Evolutionary conservation across 805 yeast species (phyloP), one percentile per base, ranked within the genome.

Genomic region (Candida yuanshanica): DNA sequence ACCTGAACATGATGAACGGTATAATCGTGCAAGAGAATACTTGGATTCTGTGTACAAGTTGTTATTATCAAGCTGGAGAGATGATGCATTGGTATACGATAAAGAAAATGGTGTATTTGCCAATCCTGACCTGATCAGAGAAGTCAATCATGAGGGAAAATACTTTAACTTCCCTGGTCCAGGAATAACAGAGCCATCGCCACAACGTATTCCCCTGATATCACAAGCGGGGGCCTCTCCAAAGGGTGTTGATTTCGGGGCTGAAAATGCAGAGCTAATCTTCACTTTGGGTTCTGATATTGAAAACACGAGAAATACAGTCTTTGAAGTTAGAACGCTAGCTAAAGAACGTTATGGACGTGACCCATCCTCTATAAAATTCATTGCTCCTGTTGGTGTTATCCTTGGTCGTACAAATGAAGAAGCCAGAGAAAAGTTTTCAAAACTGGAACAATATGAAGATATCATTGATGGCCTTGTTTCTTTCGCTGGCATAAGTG

Each of bases 401-500:
- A 55, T 70, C 18, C 52, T 68, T 33, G 75, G 63, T 5, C 53
- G 55, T 27, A 69, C 74, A 1, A 61, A 62, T 24, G 68, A 68
- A 39, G 68, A 63, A 39, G 75, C 75, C 3, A 55, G 48, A 35
- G 58, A 45, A 7, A 68, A 70, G 42, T 63, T 53, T 42, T n/a
- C n/a, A n/a, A n/a, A n/a, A n/a, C n/a, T n/a, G n/a, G n/a, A n/a
- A n/a, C n/a, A n/a, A n/a, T 8, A 9, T 8, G 51, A 58, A 26
- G 61, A 60, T 3, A 63, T 45, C 37, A 50, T 53, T 36, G 41
- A 44, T 65, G 36, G 70, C 70, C 0, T 53, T 69, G 39, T 62
- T 70, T 46, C n/a, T n/a, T n/a, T n/a, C n/a, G 62, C 72, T 17
- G 75, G 74, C 2, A 66, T 72, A 70, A 65, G 68, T 9, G 72